Base-by-base conservation (phyloP, 2,329 filamentous ascomycete species). In the Thelonectria olida region DNA sequence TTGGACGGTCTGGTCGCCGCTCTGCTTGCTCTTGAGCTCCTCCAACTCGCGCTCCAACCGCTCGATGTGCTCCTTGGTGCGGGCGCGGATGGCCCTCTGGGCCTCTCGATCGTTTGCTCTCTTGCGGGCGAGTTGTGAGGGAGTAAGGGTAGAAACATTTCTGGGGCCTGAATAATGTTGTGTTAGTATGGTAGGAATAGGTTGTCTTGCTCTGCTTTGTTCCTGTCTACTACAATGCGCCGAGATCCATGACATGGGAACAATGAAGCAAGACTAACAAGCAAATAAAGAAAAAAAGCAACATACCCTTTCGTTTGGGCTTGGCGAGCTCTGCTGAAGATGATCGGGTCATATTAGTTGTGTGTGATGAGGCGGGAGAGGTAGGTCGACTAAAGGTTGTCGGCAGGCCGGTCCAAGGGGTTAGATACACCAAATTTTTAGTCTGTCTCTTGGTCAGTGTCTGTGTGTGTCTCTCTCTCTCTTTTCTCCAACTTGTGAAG, bases 71-170 rank as follows among this genome's bases (percentile, higher is more conserved):
- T 91, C 88, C 80, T 93, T 95, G 38, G 93, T 97, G 69, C 93
- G 86, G 76, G 93, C 92, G 49, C 93, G 85, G 66, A 97, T 97
- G 41, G 92, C 92, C 51, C 93, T 87, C 79, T 97, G 93, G 41
- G 93, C 93, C 78, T 97, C 92, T 63, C 93, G 88, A 76, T 97
- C 93, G 80, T 97, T 97, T 72, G 92, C 92, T 66, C 94, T 86
- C 82, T 97, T 97, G 77, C 93, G 91, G 27, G 91, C 92, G 61
- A 97, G 86, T 78, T 97, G 94, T 63, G 94, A 91, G 6, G 93
- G 91, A 10, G 92, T 96, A 73, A 97, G 84, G 72, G 92, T 95
- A 65, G 93, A 92, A 57, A 97, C 93, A 65, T 92, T 93, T 67
- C 93, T 87, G 61, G 90, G 86, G 48, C 85, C 85, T 84, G 49